Evolutionary conservation across 306 rosid species (phyloP), one percentile per base, ranked within the genome.

Genomic region (Cicer yamashitae): DNA sequence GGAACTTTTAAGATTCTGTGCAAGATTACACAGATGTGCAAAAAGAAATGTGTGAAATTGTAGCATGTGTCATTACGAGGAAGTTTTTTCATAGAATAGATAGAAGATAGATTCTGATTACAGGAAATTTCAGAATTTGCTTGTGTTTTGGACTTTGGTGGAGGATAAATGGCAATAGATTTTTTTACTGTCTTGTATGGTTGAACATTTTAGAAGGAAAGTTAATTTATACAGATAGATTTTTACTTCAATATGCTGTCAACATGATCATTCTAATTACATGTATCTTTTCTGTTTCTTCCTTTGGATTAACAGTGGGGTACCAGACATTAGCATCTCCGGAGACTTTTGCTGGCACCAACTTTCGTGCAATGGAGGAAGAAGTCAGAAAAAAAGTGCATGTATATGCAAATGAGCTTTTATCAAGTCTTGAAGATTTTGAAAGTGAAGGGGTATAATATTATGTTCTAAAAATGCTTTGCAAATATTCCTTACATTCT

Each of bases 371-470:
- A 14, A 87, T 89, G 84, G 93, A 92, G 83, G 96, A 90, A 58
- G 90, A 89, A 87, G 96, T 88, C 78, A 81, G 77, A 20, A 87
- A 80, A 87, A 92, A 86, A 89, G 83, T 87, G 75, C 91, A 88
- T 54, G 71, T 71, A 11, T 92, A 90, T 74, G 88, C 86, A 30
- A 81, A 57, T 70, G 85, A 81, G 88, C 93, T 92, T 73, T 74
- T 73, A 62, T 51, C 83, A 66, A 84, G 83, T 79, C 85, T 84
- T 4, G 84, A 82, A 67, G 83, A 77, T 65, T 87, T 83, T 79
- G 85, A 86, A 75, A 72, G 40, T 67, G 85, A 65, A 62, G 86
- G 91, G 93, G 93, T 88, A 91, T 17, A 41, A 13, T 50, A 1
- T 74, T 78, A 75, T 73, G 15, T 22, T 74, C 72, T 68, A 17